Conservation (phyloP, 805 yeast species). For the Zygosaccharomyces bailii region DNA sequence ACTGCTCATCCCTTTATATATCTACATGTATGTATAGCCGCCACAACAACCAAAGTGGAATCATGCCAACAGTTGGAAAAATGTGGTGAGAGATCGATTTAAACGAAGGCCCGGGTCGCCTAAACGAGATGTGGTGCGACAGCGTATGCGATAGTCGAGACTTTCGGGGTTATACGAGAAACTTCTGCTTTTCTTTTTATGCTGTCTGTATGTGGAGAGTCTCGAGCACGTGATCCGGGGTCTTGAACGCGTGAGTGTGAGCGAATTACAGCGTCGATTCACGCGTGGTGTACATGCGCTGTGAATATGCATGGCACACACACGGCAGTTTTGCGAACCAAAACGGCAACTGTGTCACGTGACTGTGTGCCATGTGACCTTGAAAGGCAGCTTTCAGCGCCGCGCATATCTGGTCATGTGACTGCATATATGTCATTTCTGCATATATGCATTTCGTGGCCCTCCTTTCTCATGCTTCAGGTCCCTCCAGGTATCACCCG, state of each 20-base stretch:
- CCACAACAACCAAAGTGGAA: neutral
- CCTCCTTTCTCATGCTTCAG: too few relatives aligned
- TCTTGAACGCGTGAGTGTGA: neutral
- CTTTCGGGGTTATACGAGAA: neutral
- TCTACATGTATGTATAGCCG: constrained; percentile 5
- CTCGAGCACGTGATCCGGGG: neutral
- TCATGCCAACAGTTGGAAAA: neutral
- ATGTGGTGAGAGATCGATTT: constrained; percentile 3
- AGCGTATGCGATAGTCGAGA: neutral
- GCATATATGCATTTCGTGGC: too few relatives aligned
- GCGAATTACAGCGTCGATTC: neutral
- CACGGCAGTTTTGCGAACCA: too few relatives aligned
- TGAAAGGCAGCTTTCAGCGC: too few relatives aligned
- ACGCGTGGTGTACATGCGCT: neutral
- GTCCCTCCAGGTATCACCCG: too few relatives aligned
- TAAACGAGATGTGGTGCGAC: constrained; percentile 2
- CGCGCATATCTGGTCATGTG: too few relatives aligned
- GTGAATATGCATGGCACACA: too few relatives aligned
- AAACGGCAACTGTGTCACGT: too few relatives aligned
- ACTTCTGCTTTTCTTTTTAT: neutral
- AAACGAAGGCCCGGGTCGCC: neutral
- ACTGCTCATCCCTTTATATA: neutral
- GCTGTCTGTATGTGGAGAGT: neutral
- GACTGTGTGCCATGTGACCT: too few relatives aligned
- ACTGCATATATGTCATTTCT: too few relatives aligned